Percentiles rank a stretch among this genome's conserved stretches.
Conservation (phyloP, 2,329 filamentous ascomycete species). For the Aureobasidium lini region DNA sequence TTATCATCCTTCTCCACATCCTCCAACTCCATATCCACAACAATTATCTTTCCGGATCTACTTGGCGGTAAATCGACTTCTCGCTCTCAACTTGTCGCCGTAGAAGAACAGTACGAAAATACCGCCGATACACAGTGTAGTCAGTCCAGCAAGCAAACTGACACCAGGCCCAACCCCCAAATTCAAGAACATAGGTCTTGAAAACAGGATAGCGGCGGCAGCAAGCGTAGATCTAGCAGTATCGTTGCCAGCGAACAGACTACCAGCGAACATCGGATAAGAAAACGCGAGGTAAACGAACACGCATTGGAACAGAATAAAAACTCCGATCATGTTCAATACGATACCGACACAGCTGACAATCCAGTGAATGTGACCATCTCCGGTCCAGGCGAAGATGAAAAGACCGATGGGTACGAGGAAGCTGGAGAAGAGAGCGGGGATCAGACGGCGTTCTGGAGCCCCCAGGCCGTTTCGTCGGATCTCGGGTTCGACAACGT, state of each 20-base stretch:
- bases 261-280: slow-evolving; percentile 43
- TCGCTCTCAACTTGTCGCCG: slow-evolving; percentile 44
- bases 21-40: no score
- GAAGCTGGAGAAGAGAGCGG: slow-evolving; percentile 26
- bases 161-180: slow-evolving; percentile 52
- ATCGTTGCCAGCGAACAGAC: slow-evolving; percentile 54
- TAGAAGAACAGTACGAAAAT: slow-evolving; percentile 53
- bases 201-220: slow-evolving; percentile 52
- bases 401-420: slow-evolving; percentile 28
- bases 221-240: slow-evolving; percentile 52
- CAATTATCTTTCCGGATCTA: background rate
- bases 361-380: slow-evolving; percentile 31
- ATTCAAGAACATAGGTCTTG: slow-evolving; percentile 51
- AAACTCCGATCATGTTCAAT: slow-evolving; percentile 30
- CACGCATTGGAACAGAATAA: slow-evolving; percentile 36
- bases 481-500: slow-evolving; percentile 21
- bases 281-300: slow-evolving; percentile 32
- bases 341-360: slow-evolving; percentile 35
- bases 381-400: slow-evolving; percentile 29
- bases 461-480: slow-evolving; percentile 20
- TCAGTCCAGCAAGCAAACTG: slow-evolving; percentile 45
- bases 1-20: no score
- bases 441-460: slow-evolving; percentile 27
- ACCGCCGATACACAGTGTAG: slow-evolving; percentile 27
- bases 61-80: slow-evolving; percentile 17